Percentiles rank a stretch among this genome's conserved stretches.
phyloP scores from a whole-genome alignment of 73 alveolate species.

The Effrenium voratum region DNA sequence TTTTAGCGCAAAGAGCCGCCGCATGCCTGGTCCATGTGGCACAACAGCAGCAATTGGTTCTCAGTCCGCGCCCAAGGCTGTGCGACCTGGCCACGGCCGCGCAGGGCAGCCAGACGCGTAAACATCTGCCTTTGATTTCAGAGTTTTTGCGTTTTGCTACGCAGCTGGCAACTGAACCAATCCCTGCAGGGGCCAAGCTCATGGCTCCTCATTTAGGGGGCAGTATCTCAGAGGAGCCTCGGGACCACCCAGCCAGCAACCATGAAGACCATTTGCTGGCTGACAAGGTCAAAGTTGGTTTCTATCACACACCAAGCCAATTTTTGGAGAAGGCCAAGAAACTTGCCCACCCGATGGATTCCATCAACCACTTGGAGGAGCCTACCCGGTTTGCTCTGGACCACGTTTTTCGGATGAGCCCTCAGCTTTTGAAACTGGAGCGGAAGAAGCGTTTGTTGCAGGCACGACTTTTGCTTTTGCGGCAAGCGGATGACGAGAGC shows the following conservation, averaged over 20 bases:
- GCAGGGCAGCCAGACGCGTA: neutral
- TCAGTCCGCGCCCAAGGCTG: neutral
- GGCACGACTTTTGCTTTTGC: neutral
- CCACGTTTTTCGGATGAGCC: neutral
- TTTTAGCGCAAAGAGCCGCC: neutral
- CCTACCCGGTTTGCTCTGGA: neutral
- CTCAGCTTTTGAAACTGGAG: neutral
- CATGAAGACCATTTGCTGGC: neutral
- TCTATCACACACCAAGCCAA: neutral
- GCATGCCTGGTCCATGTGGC: neutral
- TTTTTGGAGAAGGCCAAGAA: neutral
- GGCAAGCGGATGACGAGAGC: neutral
- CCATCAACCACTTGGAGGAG: neutral
- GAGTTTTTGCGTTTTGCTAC: neutral
- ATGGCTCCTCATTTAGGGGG: slow-evolving; percentile 26
- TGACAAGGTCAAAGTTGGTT: neutral
- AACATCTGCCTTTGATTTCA: neutral
- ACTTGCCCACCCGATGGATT: neutral
- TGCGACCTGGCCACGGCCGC: neutral
- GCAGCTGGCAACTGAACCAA: neutral
- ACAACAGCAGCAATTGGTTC: neutral
- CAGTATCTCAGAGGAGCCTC: neutral
- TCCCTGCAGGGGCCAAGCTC: neutral
- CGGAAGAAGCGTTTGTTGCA: neutral
- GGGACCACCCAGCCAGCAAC: neutral